Evolutionary conservation across 2,329 filamentous ascomycete genomes (phyloP).

Genomic region (Neocatenulostroma microsporum): DNA sequence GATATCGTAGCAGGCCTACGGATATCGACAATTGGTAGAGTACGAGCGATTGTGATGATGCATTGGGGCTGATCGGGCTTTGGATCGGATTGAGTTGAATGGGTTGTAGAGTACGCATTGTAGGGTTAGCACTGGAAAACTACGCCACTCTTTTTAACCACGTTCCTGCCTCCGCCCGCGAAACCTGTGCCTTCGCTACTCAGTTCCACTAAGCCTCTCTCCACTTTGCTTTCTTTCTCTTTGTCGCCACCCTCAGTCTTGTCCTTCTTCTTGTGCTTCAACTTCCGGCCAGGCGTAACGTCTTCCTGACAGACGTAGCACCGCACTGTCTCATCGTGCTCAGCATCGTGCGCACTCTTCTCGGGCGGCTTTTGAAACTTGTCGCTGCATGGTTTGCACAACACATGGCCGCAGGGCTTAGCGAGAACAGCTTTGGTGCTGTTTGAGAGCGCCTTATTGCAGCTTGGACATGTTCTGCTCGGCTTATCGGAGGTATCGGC

Average conservation of each 20-base stretch:
- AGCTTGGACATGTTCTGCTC: conserved; percentile 66
- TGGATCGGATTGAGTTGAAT: too few relatives aligned
- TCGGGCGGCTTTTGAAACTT: conserved; percentile 68
- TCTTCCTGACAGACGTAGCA: conserved; percentile 87
- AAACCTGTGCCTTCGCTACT: conserved; percentile 87
- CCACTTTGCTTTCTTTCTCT: conserved; percentile 49
- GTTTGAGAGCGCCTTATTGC: conserved; percentile 75
- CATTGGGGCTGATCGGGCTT: too few relatives aligned
- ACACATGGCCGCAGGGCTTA: conserved; percentile 83
- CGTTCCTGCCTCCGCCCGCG: conserved; percentile 74
- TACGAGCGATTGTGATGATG: too few relatives aligned
- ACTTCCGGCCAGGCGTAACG: conserved; percentile 43
- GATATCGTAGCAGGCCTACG: too few relatives aligned
- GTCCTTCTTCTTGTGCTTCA: conserved; percentile 18
- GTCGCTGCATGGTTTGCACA: conserved; percentile 76
- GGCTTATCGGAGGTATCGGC: conserved; percentile 33
- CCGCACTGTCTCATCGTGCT: conserved; percentile 45
- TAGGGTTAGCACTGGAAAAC: conserved; percentile 69
- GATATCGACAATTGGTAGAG: too few relatives aligned
- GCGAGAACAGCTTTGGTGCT: conserved; percentile 72
- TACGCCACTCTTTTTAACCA: conserved; percentile 69
- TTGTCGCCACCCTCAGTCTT: conserved; percentile 29
- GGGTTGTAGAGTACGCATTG: too few relatives aligned
- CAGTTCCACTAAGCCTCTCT: conserved; percentile 68
- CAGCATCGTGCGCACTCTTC: conserved; percentile 50